A percentile compares a stretch with the other conserved stretches of the same genome.
Conservation (phyloP, 805 yeast species). For the Kurtzmaniella fragi region DNA sequence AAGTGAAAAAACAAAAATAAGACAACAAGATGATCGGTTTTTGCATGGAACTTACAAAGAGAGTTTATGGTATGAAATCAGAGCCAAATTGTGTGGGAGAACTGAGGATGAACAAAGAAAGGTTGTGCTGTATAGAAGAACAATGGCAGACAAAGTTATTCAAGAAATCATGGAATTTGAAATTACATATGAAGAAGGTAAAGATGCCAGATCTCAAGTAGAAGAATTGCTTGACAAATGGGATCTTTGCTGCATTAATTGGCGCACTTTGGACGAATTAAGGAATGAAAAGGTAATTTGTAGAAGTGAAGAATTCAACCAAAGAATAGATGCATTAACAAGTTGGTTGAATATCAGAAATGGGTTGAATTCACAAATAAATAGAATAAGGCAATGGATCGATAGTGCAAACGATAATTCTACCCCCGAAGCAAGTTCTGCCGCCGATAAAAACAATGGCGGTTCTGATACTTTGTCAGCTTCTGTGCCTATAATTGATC, state of each 20-base stretch:
- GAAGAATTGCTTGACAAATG: slow-evolving; percentile 52
- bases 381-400: slow-evolving; percentile 69
- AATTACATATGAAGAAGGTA: slow-evolving; percentile 38
- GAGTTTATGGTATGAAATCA: slow-evolving; percentile 81
- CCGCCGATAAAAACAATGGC: slow-evolving; percentile 12
- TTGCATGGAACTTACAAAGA: slow-evolving; percentile 56
- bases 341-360: slow-evolving; percentile 80
- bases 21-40: slow-evolving; percentile 46
- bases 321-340: slow-evolving; percentile 67
- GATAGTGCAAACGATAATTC: slow-evolving; percentile 47
- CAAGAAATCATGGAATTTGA: slow-evolving; percentile 65
- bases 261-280: slow-evolving; percentile 81
- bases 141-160: slow-evolving; percentile 66
- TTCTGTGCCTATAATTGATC: too few species aligned
- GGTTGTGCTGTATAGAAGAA: slow-evolving; percentile 62
- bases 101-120: slow-evolving; percentile 73
- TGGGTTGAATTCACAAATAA: slow-evolving; percentile 59
- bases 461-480: too few species aligned
- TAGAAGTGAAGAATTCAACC: slow-evolving; percentile 56
- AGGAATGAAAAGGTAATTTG: slow-evolving; percentile 69
- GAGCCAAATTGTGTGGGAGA: slow-evolving; percentile 78
- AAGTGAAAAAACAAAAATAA: slow-evolving; percentile 79
- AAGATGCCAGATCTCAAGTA: slow-evolving; percentile 42
- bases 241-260: slow-evolving; percentile 65
- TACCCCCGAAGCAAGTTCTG: slow-evolving; percentile 7